These are phyloP conservation scores for Raphidocelis subcapitata DNA, from an alignment of 139 green algal species.

Conservation along the genomic window DNA sequence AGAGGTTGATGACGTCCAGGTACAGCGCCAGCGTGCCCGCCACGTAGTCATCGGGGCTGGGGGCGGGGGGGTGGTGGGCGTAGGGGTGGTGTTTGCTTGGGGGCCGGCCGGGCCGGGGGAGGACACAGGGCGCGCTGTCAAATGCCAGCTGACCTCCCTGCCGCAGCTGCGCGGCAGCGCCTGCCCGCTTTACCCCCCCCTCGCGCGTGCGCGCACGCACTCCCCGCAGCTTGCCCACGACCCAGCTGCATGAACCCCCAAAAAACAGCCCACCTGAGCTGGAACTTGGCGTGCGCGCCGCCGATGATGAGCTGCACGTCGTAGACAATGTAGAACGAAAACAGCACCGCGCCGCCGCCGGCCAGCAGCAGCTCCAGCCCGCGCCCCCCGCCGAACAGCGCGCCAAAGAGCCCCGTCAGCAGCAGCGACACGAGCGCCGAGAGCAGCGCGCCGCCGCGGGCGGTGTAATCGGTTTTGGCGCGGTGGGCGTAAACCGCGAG, in stretches of 20 bases:
- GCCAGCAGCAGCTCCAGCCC: constrained; percentile 16
- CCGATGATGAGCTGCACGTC: constrained; percentile 39
- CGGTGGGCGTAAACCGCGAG: constrained; percentile 23
- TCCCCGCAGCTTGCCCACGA: no score
- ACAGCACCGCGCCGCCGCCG: constrained; percentile 30
- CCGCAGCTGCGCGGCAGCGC: no score
- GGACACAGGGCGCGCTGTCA: no score
- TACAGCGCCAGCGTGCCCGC: constrained; percentile 39
- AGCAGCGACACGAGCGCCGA: constrained; percentile 24
- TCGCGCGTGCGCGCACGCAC: no score
- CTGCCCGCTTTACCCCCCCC: no score
- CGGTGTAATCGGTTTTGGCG: constrained; percentile 38
- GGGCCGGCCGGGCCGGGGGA: no score
- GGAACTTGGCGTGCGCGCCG: neutral
- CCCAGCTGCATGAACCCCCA: no score
- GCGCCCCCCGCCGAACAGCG: constrained; percentile 6
- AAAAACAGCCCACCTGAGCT: neutral
- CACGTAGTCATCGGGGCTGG: constrained; percentile 41
- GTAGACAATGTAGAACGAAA: constrained; percentile 28
- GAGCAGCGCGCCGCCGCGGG: constrained; percentile 19
- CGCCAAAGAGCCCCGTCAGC: constrained; percentile 18
- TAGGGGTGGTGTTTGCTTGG: no score
- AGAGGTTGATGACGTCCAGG: constrained; percentile 53
- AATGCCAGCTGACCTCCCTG: no score
- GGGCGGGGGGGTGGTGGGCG: no score